These are phyloP conservation scores for Raphanus raphanistrum DNA, from an alignment of 345 rosid species.

Conservation along the genomic window DNA sequence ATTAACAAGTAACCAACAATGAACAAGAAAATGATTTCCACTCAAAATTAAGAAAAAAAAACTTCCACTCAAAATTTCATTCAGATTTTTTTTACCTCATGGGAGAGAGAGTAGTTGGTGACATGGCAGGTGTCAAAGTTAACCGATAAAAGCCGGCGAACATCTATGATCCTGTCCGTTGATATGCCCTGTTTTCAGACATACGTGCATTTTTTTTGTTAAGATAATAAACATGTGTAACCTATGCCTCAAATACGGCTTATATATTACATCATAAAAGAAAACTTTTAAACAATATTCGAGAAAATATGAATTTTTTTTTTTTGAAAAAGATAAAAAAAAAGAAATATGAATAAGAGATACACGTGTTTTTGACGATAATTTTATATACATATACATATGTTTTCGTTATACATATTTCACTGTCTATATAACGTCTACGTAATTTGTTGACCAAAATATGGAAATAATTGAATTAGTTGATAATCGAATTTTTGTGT, in stretches of 20 bases:
- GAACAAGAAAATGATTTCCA: background rate
- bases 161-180: conserved; percentile 92
- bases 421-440: conserved; percentile 39
- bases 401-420: background rate
- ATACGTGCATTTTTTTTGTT: background rate
- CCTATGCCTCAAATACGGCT: conserved; percentile 6
- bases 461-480: conserved; percentile 3
- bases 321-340: too few relatives aligned
- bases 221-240: conserved; percentile 17
- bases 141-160: conserved; percentile 78
- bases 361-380: conserved; percentile 6
- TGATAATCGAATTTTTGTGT: conserved; percentile 22
- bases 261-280: background rate
- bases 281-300: background rate
- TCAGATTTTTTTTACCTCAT: conserved; percentile 58
- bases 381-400: background rate
- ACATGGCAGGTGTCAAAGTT: conserved; percentile 69
- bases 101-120: conserved; percentile 75
- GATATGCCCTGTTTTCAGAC: conserved; percentile 76
- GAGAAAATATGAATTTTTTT: background rate
- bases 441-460: conserved; percentile 20
- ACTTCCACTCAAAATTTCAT: background rate
- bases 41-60: background rate
- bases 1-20: conserved; percentile 9
- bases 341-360: background rate